Base-by-base conservation (phyloP, 2,329 filamentous ascomycete species). In the Aspergillus chevalieri region DNA sequence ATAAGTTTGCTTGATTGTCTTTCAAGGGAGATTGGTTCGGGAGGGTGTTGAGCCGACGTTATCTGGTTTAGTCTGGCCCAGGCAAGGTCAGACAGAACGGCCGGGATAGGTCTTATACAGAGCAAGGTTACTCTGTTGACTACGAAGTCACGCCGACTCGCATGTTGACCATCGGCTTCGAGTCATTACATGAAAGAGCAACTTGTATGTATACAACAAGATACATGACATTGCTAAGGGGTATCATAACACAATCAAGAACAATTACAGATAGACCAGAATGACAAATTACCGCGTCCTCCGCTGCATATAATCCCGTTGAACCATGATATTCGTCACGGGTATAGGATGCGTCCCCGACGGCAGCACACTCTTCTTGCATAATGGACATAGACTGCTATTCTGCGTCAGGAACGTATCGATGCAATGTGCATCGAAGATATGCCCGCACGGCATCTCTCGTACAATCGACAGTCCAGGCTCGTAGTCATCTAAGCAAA, bases 391-490 rank as follows among this genome's bases (percentile, higher is more conserved):
- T 2, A 96, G 77, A 15, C 88, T 94, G 64, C 87, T 94, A 63
- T 86, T 85, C 48, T 83, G 78, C 41, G 79, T 77, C 10, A 97
- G 75, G 60, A 93, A 95, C 19, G 84, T 80, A 63, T 97, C 91
- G 55, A 97, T 91, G 63, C 93, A 98, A 56, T 87, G 85, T 0
- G 88, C 86, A 57, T 98, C 92, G 68, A 91, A 98, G 49, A 97
- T 92, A 65, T 98, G 93, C 0, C 86, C 84, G 60, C 93, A 98
- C 0, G 89, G 83, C 2, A 97, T 76, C 68, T 96, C 87, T 48
- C 90, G 86, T 48, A 97, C 90, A 17, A 83, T 80, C 0, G 87
- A 86, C 15, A 77, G 71, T 34, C 81, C 79, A 14, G 83, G 79
- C 24, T 86, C 78, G 62, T 89, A 97, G 51, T 88, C 82, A 48